phyloP scores from a whole-genome alignment of 1,284 basidiomycete genomes.

The Rugosomyces carneus region DNA sequence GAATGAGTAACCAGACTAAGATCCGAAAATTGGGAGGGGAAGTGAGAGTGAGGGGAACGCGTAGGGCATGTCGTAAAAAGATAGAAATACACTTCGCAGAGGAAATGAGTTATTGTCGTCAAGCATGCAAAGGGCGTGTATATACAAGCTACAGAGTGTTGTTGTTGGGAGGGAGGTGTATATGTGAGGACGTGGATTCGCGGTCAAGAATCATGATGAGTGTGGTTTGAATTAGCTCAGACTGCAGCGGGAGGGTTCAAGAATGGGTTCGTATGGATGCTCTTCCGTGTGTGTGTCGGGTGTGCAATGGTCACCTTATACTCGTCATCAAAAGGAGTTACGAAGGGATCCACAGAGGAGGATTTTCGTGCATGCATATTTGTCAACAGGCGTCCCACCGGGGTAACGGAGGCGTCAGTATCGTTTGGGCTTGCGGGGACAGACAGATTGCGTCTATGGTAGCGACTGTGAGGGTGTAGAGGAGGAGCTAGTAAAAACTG shows the following conservation, averaged over 20 bases:
- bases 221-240: constrained; percentile 12
- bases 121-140: neutral
- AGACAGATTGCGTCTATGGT: constrained; percentile 27
- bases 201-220: neutral
- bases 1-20: constrained; percentile 7
- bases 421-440: constrained; percentile 10
- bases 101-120: neutral
- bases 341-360: constrained; percentile 44
- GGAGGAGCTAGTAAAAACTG: constrained; percentile 20
- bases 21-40: neutral
- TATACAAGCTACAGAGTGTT: constrained; percentile 5
- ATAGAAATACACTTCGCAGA: constrained; percentile 2
- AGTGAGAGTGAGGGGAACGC: neutral
- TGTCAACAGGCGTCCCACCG: constrained; percentile 41
- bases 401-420: constrained; percentile 25
- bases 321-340: constrained; percentile 75
- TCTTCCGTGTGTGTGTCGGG: constrained; percentile 30
- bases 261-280: constrained; percentile 39
- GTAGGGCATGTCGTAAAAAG: neutral
- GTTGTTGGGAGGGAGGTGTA: neutral
- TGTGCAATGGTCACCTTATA: constrained; percentile 32
- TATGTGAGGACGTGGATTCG: neutral
- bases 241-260: constrained; percentile 22
- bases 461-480: constrained; percentile 11
- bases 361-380: constrained; percentile 38